A percentile compares a stretch with the other conserved stretches of the same genome.
phyloP scores from a whole-genome alignment of 208 protist species.

The Blechomonas ayalai region DNA sequence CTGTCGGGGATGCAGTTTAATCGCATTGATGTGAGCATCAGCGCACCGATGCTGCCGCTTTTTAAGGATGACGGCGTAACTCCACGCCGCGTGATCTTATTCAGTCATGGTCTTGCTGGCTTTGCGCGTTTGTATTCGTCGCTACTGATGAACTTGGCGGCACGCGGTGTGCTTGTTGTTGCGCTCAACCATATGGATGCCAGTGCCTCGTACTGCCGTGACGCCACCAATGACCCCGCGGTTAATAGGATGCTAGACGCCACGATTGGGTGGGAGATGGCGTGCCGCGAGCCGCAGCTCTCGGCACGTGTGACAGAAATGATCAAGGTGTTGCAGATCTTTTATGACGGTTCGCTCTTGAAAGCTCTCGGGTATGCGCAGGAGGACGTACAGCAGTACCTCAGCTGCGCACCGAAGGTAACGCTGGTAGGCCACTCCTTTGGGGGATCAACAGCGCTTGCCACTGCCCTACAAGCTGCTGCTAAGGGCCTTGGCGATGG shows the following conservation, averaged over 20 bases:
- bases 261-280: conserved; percentile 17
- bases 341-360: conserved; percentile 32
- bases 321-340: conserved; percentile 17
- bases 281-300: conserved; percentile 51
- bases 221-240: conserved; percentile 10
- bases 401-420: conserved; percentile 10
- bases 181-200: conserved; percentile 68
- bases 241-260: conserved; percentile 24
- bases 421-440: conserved; percentile 78
- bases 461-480: conserved; percentile 18
- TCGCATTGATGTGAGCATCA: conserved; percentile 9
- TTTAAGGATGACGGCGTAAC: conserved; percentile 16
- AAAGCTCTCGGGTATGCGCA: conserved; percentile 15
- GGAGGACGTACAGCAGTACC: conserved; percentile 21
- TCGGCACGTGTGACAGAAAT: conserved; percentile 38
- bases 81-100: conserved; percentile 41
- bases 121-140: conserved; percentile 58
- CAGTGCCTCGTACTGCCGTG: conserved; percentile 72
- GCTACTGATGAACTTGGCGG: conserved; percentile 59
- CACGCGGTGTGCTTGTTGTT: conserved; percentile 63
- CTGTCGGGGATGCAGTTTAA: conserved; percentile 38
- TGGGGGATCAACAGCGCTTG: conserved; percentile 61
- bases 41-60: conserved; percentile 25
- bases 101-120: conserved; percentile 75
- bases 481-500: neutral